Evolutionary conservation across 2,329 filamentous ascomycete genomes (phyloP).

Genomic region (Lecanicillium sp.): DNA sequence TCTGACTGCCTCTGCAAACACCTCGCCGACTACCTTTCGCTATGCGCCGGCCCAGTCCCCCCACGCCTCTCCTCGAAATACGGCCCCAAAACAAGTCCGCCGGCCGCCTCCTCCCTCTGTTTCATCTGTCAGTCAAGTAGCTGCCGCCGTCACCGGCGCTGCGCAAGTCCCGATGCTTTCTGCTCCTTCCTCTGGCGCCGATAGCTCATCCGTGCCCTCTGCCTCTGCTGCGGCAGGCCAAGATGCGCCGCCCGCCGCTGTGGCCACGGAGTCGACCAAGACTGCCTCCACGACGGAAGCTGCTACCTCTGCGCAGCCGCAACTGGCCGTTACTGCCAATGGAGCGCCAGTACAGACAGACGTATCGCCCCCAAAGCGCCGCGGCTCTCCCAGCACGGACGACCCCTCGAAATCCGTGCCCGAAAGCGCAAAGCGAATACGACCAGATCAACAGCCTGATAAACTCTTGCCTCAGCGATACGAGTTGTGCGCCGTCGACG

Average conservation of each 20-base stretch:
- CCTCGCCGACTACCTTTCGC: conserved; percentile 8
- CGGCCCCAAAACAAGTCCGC: neutral
- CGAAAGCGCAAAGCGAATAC: conserved; percentile 42
- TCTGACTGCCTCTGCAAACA: conserved; percentile 5
- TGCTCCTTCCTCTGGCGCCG: neutral
- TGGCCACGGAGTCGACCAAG: neutral
- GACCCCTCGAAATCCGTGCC: conserved; percentile 11
- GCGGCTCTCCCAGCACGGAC: neutral
- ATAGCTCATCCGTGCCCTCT: neutral
- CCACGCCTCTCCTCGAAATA: conserved; percentile 2
- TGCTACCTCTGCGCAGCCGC: neutral
- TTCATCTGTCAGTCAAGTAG: no score
- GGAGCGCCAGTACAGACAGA: neutral
- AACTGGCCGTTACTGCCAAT: neutral
- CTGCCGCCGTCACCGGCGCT: no score
- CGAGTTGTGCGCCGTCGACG: conserved; percentile 72
- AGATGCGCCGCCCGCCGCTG: neutral
- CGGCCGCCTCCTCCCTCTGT: neutral
- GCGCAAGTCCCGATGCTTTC: neutral
- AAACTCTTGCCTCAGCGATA: conserved; percentile 65
- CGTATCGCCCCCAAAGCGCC: conserved; percentile 5
- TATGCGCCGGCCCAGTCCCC: conserved; percentile 6
- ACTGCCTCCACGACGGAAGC: no score
- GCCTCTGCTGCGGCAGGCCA: neutral
- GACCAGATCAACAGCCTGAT: conserved; percentile 38